These are phyloP conservation scores for Nicotiana obtusifolia DNA, from an alignment of 257 asterid species.

Conservation along the genomic window DNA sequence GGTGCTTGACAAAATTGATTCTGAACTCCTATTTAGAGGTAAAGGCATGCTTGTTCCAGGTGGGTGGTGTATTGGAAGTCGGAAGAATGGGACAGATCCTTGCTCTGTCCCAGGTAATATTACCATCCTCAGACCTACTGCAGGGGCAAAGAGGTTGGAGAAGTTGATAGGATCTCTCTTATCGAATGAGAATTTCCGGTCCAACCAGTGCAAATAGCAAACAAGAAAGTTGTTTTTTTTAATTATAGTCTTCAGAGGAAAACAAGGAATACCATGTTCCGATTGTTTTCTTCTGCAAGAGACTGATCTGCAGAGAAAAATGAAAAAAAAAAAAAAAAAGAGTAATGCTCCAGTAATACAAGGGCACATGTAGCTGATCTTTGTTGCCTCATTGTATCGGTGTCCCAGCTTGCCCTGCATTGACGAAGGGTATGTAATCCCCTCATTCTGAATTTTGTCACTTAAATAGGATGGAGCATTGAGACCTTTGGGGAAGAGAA, in stretches of 20 bases:
- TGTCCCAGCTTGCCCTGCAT: constrained; percentile 5
- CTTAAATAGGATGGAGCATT: neutral
- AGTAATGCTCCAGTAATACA: neutral
- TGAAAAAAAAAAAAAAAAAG: neutral
- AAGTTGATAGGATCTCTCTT: constrained; percentile 49
- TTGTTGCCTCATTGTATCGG: neutral
- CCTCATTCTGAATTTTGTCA: neutral
- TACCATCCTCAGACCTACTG: constrained; percentile 58
- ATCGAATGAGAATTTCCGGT: constrained; percentile 56
- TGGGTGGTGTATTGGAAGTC: constrained; percentile 78
- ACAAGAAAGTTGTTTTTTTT: constrained; percentile 8
- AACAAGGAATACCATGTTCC: neutral
- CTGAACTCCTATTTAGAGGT: constrained; percentile 60
- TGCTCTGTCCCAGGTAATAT: constrained; percentile 65
- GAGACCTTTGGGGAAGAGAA: neutral
- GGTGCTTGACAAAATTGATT: constrained; percentile 62
- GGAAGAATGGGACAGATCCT: constrained; percentile 72
- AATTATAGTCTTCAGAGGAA: constrained; percentile 11
- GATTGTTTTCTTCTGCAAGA: neutral
- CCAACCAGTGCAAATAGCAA: constrained; percentile 69
- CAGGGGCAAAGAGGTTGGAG: constrained; percentile 81
- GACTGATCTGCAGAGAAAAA: neutral
- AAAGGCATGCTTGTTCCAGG: constrained; percentile 75
- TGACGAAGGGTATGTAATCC: neutral
- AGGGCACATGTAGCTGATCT: neutral